Percentiles rank a stretch among this genome's conserved stretches.
phyloP scores from a whole-genome alignment of 108 stramenopile species.

The Fragilaria crotonensis region DNA sequence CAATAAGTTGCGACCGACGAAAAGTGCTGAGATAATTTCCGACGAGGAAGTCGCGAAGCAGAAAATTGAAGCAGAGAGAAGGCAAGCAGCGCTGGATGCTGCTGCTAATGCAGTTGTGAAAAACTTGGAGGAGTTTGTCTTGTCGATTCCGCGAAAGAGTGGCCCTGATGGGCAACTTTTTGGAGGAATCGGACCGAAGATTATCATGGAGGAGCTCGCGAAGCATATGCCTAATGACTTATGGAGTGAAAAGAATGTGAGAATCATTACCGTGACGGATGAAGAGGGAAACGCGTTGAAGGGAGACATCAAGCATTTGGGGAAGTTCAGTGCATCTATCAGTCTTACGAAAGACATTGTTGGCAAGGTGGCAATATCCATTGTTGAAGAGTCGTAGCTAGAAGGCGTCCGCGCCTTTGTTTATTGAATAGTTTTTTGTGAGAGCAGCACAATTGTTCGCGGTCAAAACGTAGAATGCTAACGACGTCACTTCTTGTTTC shows the following conservation, averaged over 20 bases:
- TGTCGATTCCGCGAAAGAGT: slow-evolving; percentile 37
- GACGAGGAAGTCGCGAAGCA: slow-evolving; percentile 67
- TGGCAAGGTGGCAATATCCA: slow-evolving; percentile 34
- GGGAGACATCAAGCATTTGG: slow-evolving; percentile 64
- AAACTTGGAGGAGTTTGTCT: slow-evolving; percentile 16
- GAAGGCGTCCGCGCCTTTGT: no score
- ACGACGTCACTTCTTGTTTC: no score
- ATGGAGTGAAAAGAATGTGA: slow-evolving; percentile 38
- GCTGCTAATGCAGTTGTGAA: slow-evolving; percentile 20
- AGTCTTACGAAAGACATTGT: slow-evolving; percentile 41
- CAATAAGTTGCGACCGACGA: slow-evolving; percentile 59
- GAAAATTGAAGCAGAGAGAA: slow-evolving; percentile 14
- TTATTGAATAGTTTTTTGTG: no score
- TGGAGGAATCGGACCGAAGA: slow-evolving; percentile 66
- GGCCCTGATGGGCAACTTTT: slow-evolving; percentile 77
- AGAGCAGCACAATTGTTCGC: no score
- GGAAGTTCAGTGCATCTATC: slow-evolving; percentile 42
- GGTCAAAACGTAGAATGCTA: no score
- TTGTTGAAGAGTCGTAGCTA: slow-evolving; percentile 27
- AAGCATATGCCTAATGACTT: slow-evolving; percentile 28
- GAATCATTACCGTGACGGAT: slow-evolving; percentile 35
- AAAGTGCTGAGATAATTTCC: slow-evolving; percentile 43
- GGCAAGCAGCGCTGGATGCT: slow-evolving; percentile 22
- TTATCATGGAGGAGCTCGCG: slow-evolving; percentile 47
- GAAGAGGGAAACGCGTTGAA: slow-evolving; percentile 34